Base-by-base conservation (phyloP, 2,329 filamentous ascomycete species). In the Aspergillus eucalypticola region DNA sequence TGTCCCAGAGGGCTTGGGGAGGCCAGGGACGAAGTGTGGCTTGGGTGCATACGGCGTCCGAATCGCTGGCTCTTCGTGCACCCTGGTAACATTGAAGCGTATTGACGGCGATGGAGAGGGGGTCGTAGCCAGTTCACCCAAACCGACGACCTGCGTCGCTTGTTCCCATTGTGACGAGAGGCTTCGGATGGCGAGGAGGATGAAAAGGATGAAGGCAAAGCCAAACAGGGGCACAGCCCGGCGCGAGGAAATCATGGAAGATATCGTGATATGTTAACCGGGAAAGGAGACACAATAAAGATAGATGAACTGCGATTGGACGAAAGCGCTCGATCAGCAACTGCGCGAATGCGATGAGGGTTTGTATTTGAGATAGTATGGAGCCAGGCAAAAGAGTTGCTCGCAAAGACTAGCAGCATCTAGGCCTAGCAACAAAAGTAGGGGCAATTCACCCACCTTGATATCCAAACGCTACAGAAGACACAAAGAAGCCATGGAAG, bases 1-100 rank as follows among this genome's bases (percentile, higher is more conserved):
- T 61, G 78, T 76, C 1, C 80, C 80, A 0, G 76, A 65, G 0
- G 82, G 78, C 60, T 82, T 80, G 7, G 76, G 71, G 3, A 69
- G 65, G 0, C 76, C 77, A 8, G 76, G 65, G 7, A 65, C 41
- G 58, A 75, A 78, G n/a, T 71, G 62, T 17, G 71, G 70, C 7
- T 62, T 70, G 7, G 72, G 73, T 3, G 71, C 71, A 55, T 69
- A 72, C 8, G 66, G 65, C 41, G 53, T 55, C n/a, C 53, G 53
- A 8, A 44, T 46, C 15, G 39, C 25, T 7, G 25, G 21, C 63
- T 60, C 60, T 65, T 67, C 21, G 53, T 35, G 7, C 23, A 44
- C 46, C 8, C 62, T 60, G 21, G 62, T 69, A 54, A 63, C 57
- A 53, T 71, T 69, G 52, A 39, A 64, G 32, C 49, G 61, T 21